Conservation (phyloP, 768 basidiomycete species). For the Xerocomus potaroensis region DNA sequence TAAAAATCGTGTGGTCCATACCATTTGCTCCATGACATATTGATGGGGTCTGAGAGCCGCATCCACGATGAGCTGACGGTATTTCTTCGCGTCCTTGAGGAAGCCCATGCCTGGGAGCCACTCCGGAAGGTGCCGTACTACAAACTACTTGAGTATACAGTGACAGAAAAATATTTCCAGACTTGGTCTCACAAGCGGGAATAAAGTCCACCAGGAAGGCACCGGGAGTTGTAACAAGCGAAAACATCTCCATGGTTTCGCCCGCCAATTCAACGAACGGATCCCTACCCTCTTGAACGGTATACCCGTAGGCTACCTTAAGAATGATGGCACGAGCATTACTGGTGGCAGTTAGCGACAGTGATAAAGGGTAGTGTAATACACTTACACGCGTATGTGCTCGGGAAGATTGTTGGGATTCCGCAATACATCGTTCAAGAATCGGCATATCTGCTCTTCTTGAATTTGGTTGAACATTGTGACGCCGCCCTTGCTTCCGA, state of each 20-base stretch:
- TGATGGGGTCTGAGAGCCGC: conserved; percentile 43
- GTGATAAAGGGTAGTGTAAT: background rate
- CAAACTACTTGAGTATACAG: background rate
- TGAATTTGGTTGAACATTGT: conserved; percentile 11
- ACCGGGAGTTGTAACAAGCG: conserved; percentile 2
- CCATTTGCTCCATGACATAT: conserved; percentile 45
- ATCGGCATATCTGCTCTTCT: conserved; percentile 16
- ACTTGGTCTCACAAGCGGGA: conserved; percentile 13
- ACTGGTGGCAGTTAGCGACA: background rate
- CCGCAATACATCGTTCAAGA: conserved; percentile 15
- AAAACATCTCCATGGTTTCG: conserved; percentile 17
- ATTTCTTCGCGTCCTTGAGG: conserved; percentile 26
- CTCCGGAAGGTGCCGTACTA: conserved; percentile 30
- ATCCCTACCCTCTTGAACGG: conserved; percentile 33
- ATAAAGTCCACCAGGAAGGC: conserved; percentile 21
- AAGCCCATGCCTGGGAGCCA: conserved; percentile 37
- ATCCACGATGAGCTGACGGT: conserved; percentile 25
- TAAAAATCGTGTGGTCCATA: conserved; percentile 10
- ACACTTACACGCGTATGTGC: conserved; percentile 22
- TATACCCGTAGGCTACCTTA: conserved; percentile 39
- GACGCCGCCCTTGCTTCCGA: conserved; percentile 11
- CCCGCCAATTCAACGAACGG: conserved; percentile 32
- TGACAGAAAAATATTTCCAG: too few relatives aligned
- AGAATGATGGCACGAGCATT: conserved; percentile 29
- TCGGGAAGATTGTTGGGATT: conserved; percentile 10